Base-by-base conservation (phyloP, 2,329 filamentous ascomycete species). In the Cyclaneusma minus region DNA sequence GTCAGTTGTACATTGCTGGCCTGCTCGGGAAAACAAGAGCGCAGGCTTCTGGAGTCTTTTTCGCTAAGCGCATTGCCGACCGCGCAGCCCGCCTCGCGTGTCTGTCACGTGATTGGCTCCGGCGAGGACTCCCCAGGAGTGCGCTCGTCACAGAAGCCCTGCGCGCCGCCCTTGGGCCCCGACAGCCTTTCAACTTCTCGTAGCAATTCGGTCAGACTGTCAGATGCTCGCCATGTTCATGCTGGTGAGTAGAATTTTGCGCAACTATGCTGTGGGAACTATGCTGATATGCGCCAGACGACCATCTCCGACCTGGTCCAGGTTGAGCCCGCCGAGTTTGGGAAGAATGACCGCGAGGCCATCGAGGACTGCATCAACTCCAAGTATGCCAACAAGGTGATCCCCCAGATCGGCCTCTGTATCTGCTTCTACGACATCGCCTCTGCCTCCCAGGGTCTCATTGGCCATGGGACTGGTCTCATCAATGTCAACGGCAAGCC, bases 351-450 rank as follows among this genome's bases (percentile, higher is more conserved):
- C 45, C 67, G 71, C 16, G 68, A 84, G 35, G 83, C 84, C 1
- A 82, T 98, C 36, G 84, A 94, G 54, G 85, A 98, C 56, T 89
- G 89, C 43, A 89, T 98, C 56, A 95, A 98, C 50, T 66, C 74
- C 36, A 98, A 98, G 55, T 98, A 94, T 52, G 74, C 87, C 32
- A 94, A 98, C 56, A 89, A 87, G 54, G 79, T 84, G 13, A 83
- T 98, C 34, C 87, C 93, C 48, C 89, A 89, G 46, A 75, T 95
- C 32, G 89, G 89, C 7, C 72, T 98, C 4, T 94, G 84, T 46
- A 77, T 98, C 40, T 87, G 81, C 47, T 70, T 98, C 42, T 94
- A 89, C 56, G 89, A 95, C 47, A 60, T 98, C 8, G 58, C 92
- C 5, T 81, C 79, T 55, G 72, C 83, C 1, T 93, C 85, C 1